These are phyloP conservation scores for Ustilago curta DNA, from an alignment of 1,284 basidiomycete genomes.

Conservation along the genomic window DNA sequence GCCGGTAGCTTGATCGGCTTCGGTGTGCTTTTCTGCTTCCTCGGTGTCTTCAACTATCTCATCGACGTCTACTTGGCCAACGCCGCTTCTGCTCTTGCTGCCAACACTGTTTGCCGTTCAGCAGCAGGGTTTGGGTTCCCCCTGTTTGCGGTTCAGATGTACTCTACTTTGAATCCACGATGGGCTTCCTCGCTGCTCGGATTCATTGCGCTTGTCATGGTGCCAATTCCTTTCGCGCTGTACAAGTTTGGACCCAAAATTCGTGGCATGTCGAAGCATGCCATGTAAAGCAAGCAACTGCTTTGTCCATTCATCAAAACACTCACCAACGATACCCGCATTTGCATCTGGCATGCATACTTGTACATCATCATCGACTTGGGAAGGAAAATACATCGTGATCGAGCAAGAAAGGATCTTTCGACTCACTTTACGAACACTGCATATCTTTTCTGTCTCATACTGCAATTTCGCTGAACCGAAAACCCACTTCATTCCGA, in stretches of 20 bases:
- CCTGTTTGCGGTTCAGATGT: conserved; percentile 73
- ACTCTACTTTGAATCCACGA: conserved; percentile 75
- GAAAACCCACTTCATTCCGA: too few relatives aligned
- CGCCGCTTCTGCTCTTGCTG: conserved; percentile 74
- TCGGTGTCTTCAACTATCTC: conserved; percentile 71
- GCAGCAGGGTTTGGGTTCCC: conserved; percentile 75
- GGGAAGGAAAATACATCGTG: too few relatives aligned
- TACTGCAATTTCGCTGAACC: too few relatives aligned
- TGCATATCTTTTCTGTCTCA: too few relatives aligned
- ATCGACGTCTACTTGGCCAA: conserved; percentile 73
- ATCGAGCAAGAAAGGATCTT: too few relatives aligned
- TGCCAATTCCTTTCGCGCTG: conserved; percentile 76
- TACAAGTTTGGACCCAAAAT: conserved; percentile 72
- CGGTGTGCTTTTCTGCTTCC: conserved; percentile 74
- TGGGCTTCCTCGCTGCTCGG: conserved; percentile 82
- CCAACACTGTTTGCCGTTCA: conserved; percentile 78
- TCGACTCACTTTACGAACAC: too few relatives aligned
- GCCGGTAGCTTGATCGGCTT: conserved; percentile 71
- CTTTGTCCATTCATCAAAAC: too few relatives aligned
- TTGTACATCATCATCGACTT: too few relatives aligned
- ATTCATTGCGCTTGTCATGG: conserved; percentile 77
- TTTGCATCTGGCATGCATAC: too few relatives aligned
- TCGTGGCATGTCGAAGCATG: conserved; percentile 60
- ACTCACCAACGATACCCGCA: too few relatives aligned
- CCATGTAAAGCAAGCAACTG: conserved; percentile 17